Evolutionary conservation across 352 stramenopile genomes (phyloP).

Genomic region (Globisporangium sylvaticum): DNA sequence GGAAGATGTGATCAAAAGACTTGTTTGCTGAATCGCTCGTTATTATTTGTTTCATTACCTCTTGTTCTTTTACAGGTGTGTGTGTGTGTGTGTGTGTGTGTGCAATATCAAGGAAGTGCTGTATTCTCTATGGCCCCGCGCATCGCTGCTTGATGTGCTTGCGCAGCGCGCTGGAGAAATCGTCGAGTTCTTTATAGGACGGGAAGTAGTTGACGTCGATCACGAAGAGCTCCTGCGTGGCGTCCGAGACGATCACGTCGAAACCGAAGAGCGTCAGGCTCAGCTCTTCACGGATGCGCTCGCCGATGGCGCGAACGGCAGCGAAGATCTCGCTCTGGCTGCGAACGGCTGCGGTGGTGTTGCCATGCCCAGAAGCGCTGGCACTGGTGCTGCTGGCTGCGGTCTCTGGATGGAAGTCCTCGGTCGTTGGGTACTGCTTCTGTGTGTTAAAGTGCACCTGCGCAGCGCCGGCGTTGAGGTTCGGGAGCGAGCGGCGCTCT

Average conservation of each 20-base stretch:
- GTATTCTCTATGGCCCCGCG: neutral
- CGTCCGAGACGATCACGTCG: constrained; percentile 76
- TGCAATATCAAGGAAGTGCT: neutral
- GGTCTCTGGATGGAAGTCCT: constrained; percentile 44
- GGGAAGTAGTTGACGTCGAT: constrained; percentile 90
- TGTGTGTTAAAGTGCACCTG: constrained; percentile 82
- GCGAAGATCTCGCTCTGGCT: constrained; percentile 54
- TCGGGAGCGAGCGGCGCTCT: constrained; percentile 70
- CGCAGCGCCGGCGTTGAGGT: constrained; percentile 47
- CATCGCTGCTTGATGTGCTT: constrained; percentile 53
- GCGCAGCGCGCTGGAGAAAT: constrained; percentile 56
- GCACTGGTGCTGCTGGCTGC: neutral
- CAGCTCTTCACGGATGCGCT: constrained; percentile 54
- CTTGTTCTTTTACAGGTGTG: neutral
- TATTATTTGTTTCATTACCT: neutral
- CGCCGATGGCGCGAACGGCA: constrained; percentile 54
- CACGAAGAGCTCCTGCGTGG: constrained; percentile 52
- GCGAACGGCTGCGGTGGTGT: neutral
- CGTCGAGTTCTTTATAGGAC: constrained; percentile 78
- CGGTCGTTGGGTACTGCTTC: constrained; percentile 60
- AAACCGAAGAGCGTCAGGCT: constrained; percentile 80
- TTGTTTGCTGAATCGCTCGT: neutral
- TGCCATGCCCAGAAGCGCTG: neutral
- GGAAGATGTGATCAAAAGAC: neutral
- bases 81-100: neutral